A percentile compares a stretch with the other conserved stretches of the same genome.
phyloP scores from a whole-genome alignment of 225 moss, liverwort and hornwort species.

The Polytrichum formosum region DNA sequence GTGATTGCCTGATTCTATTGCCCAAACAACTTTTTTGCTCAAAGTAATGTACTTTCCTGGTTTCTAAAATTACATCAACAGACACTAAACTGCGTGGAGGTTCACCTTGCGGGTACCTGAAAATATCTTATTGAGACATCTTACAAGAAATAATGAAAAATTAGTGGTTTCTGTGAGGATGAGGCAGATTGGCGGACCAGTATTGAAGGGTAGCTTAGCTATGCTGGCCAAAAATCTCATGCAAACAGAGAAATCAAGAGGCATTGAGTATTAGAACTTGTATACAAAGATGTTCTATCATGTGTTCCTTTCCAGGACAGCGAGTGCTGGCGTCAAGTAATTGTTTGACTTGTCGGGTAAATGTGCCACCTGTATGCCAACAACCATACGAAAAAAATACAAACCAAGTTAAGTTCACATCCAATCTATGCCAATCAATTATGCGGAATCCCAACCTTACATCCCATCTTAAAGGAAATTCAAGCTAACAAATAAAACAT shows the following conservation, averaged over 20 bases:
- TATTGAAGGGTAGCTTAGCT: neutral
- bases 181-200: slow-evolving; percentile 5
- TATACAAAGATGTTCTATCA: slow-evolving; percentile 10
- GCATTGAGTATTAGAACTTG: neutral
- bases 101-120: neutral
- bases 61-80: too few species aligned
- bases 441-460: too few species aligned
- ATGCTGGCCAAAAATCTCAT: neutral
- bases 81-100: neutral
- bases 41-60: too few species aligned
- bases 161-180: slow-evolving; percentile 2
- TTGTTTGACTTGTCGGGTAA: slow-evolving; percentile 93
- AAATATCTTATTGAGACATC: neutral
- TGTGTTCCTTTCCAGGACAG: slow-evolving; percentile 86
- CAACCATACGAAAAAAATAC: neutral
- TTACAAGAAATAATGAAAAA: slow-evolving; percentile 3
- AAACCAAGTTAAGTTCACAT: too few species aligned
- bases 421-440: too few species aligned
- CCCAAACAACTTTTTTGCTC: too few species aligned
- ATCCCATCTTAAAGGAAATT: too few species aligned
- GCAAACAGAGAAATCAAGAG: neutral
- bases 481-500: too few species aligned
- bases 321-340: slow-evolving; percentile 87
- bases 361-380: slow-evolving; percentile 67
- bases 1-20: too few species aligned